Percentiles rank a stretch among this genome's conserved stretches.
Evolutionary conservation across 257 asterid genomes (phyloP).

Genomic region (Jacaranda mimosifolia): DNA sequence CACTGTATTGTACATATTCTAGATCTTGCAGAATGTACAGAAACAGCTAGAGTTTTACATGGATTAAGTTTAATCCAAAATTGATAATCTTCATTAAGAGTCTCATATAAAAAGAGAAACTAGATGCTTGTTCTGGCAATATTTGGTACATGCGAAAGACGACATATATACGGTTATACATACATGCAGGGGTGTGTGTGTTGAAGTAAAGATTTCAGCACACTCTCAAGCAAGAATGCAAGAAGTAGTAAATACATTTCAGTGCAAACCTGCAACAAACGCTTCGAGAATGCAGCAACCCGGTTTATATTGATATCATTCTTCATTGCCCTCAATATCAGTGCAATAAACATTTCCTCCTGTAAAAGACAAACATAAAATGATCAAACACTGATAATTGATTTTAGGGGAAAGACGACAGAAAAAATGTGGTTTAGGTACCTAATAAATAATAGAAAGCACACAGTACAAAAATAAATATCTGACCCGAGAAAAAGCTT

Average conservation of each 20-base stretch:
- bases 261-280: slow-evolving; percentile 81
- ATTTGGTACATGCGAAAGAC: not conserved
- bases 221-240: not conserved
- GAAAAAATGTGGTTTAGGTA: not conserved
- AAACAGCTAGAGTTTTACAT: not conserved
- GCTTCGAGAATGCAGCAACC: slow-evolving; percentile 92
- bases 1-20: no score
- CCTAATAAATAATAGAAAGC: not conserved
- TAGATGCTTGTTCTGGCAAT: not conserved
- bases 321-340: slow-evolving; percentile 89
- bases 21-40: not conserved
- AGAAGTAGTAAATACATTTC: slow-evolving; percentile 8
- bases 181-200: not conserved
- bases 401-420: not conserved
- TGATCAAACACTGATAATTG: slow-evolving; percentile 9
- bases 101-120: not conserved
- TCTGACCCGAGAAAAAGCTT: not conserved
- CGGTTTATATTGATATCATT: slow-evolving; percentile 87
- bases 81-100: not conserved
- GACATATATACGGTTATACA: not conserved
- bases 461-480: not conserved
- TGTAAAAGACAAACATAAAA: slow-evolving; percentile 43
- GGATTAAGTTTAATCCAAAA: not conserved
- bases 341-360: slow-evolving; percentile 95
- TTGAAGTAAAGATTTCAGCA: slow-evolving; percentile 5